Conservation (phyloP, 1,284 basidiomycete genomes). For the Trichosporon asahii region DNA sequence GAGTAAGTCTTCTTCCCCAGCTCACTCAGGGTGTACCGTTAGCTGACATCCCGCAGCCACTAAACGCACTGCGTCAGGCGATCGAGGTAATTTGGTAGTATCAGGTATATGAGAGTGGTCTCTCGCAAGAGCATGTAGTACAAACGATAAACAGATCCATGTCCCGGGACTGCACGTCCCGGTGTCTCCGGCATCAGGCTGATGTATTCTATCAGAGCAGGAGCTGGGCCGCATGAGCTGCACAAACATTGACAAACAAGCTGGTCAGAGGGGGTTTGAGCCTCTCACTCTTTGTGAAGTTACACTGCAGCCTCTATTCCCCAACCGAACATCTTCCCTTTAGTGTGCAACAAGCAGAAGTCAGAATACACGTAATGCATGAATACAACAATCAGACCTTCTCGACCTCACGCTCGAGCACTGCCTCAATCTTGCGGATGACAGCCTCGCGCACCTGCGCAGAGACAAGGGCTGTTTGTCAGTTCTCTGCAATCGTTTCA, state of each 20-base stretch:
- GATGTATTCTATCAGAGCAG: constrained; percentile 1
- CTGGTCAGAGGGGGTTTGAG: too few relatives aligned
- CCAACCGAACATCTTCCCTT: too few relatives aligned
- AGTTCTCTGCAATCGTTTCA: background rate
- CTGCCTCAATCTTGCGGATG: constrained; percentile 42
- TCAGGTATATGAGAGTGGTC: background rate
- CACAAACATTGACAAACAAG: too few relatives aligned
- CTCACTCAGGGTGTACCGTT: background rate
- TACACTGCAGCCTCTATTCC: too few relatives aligned
- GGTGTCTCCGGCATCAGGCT: background rate
- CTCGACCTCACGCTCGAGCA: constrained; percentile 45
- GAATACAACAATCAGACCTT: constrained; percentile 26
- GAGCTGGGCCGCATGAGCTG: background rate
- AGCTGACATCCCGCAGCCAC: background rate
- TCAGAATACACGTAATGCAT: background rate
- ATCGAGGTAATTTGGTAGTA: background rate
- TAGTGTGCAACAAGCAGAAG: too few relatives aligned
- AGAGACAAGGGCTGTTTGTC: constrained; percentile 17
- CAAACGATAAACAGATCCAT: background rate
- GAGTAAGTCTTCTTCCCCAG: constrained; percentile 47
- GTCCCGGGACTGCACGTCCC: background rate
- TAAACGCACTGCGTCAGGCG: background rate
- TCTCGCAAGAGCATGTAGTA: constrained; percentile 1
- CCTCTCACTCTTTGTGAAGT: too few relatives aligned
- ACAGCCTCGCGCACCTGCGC: constrained; percentile 32